Base-by-base conservation (phyloP, 2,329 filamentous ascomycete species). In the Arthrobotrys entomopaga region DNA sequence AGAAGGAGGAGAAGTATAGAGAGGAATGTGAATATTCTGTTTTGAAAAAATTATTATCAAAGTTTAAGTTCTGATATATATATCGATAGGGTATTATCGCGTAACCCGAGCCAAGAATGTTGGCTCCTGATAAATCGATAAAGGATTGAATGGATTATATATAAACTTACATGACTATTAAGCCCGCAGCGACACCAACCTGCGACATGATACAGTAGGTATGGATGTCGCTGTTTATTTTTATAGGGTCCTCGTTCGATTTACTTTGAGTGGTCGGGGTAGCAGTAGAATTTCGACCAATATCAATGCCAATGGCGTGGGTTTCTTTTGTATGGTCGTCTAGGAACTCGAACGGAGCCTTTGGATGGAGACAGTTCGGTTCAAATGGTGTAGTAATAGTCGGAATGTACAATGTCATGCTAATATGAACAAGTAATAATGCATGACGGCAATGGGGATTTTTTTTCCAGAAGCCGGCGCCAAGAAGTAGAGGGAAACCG, bases 171-270 rank as follows among this genome's bases (percentile, higher is more conserved):
- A 75, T 75, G 24, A 75, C 71, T 16, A 75, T 75, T 38, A 75
- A 50, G 4, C 71, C 71, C 19, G 71, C 71, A 11, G 71, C 71
- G n/a, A 75, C 71, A 26, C 71, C 71, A 46, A 75, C 65, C 46
- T 75, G 71, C 53, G 71, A 75, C 71, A 75, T 75, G 65, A 75
- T 49, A 60, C 71, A 75, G 40, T 75, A 75, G 10, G 71, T 75
- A 19, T 75, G 57, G 26, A 75, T 75, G 34, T 64, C 65, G 5
- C 58, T 70, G 52, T 75, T 70, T 7, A 50, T 70, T 46, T 65
- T 52, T 5, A 20, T 52, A 5, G 70, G 70, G 22, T 67, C 42
- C 24, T n/a, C 34, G 19, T 43, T 34, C 5, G 53, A 49, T 24
- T 6, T 24, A 24, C 20, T 61, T 29, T 34, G n/a, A 24, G 24